Base-by-base conservation (phyloP, 2,329 filamentous ascomycete genomes). In the Talaromyces amestolkiae region DNA sequence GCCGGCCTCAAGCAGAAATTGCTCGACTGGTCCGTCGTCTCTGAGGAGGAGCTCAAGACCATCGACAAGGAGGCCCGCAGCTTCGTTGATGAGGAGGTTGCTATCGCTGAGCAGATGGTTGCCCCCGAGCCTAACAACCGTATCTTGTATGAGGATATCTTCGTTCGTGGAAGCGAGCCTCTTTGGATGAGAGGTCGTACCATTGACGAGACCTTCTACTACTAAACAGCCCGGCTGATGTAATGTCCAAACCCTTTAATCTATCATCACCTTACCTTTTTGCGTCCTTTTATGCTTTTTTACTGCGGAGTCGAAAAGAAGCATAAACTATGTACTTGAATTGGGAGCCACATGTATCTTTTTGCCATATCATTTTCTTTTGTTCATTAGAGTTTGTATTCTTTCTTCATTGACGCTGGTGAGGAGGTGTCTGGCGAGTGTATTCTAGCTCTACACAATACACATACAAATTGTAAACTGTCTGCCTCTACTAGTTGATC, bases 1-100 rank as follows among this genome's bases (percentile, higher is more conserved):
- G 93, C 93, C 75, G 95, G 95, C 67, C 88, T 99, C 73, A 98
- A 98, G 89, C 91, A 95, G 85, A 97, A 97, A 86, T 90, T 99
- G 71, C 84, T 99, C 66, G 95, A 99, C 82, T 99, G 95, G 95
- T 87, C 87, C 67, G 90, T 99, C 71, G 89, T 89, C 72, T 88
- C 86, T 68, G 95, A 99, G 85, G 93, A 97, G 47, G 94, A 98
- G 83, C 89, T 99, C 79, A 99, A 99, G 91, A 79, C 80, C 71
- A 89, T 99, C 72, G 95, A 99, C 85, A 98, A 97, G 88, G 88
- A 96, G 75, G 93, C 95, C 19, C 90, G 93, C 77, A 84, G 82
- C 77, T 85, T 89, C 75, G 92, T 99, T 76, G 93, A 95, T 79
- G 89, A 87, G 71, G 94, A 99, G 85, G 94, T 97, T 65, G 91